phyloP scores from a whole-genome alignment of 2,329 filamentous ascomycete genomes.

The Neonectria faginata region DNA sequence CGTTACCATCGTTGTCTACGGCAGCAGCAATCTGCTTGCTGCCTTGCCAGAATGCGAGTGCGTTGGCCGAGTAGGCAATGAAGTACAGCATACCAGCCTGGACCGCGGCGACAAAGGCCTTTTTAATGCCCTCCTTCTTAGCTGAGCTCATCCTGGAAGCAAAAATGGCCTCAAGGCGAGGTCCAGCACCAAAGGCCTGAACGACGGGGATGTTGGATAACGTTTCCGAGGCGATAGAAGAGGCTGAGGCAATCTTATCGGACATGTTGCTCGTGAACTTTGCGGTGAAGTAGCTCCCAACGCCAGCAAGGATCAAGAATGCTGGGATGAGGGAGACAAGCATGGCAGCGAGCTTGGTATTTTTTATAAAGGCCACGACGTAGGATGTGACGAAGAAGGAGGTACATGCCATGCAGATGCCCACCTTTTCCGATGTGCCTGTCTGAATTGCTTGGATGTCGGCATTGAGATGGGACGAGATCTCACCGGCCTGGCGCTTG shows the following conservation, averaged over 20 bases:
- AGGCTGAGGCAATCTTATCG: constrained; percentile 66
- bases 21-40: constrained; percentile 62
- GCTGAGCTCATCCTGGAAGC: constrained; percentile 62
- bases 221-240: constrained; percentile 72
- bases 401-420: constrained; percentile 69
- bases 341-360: constrained; percentile 72
- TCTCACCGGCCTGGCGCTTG: constrained; percentile 70
- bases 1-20: constrained; percentile 49
- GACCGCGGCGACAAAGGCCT: constrained; percentile 66
- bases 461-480: constrained; percentile 71
- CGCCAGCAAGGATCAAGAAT: constrained; percentile 68
- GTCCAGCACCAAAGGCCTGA: constrained; percentile 71
- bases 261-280: constrained; percentile 64
- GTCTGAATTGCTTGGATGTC: constrained; percentile 76
- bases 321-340: constrained; percentile 72
- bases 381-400: constrained; percentile 77
- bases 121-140: constrained; percentile 66
- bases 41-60: constrained; percentile 76
- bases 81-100: constrained; percentile 74
- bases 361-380: constrained; percentile 74
- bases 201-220: constrained; percentile 71
- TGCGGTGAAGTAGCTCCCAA: constrained; percentile 66
- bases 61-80: constrained; percentile 75
- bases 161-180: constrained; percentile 70
- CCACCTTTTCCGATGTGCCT: constrained; percentile 78